phyloP scores from a whole-genome alignment of 2,329 filamentous ascomycete genomes.

The Fusarium sp. region DNA sequence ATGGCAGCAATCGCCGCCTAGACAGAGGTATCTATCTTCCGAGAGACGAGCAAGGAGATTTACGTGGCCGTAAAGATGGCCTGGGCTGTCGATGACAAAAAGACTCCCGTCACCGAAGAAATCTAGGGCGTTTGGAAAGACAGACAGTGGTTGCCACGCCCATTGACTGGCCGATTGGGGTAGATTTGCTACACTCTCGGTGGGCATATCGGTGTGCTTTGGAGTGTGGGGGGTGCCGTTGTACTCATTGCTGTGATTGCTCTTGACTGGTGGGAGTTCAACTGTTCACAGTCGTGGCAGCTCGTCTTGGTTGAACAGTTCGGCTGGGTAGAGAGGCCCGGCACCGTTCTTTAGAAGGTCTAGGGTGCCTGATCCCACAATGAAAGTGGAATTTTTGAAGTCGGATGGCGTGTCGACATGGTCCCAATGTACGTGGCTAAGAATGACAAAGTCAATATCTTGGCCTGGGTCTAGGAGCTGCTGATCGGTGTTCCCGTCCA shows the following conservation, averaged over 20 bases:
- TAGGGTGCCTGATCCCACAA: slow-evolving; percentile 48
- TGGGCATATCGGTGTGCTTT: neutral
- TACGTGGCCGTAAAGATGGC: slow-evolving; percentile 12
- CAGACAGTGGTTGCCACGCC: neutral
- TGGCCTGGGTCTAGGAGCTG: no score
- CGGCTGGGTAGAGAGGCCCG: slow-evolving; percentile 51
- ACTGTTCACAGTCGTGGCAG: no score
- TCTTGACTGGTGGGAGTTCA: no score
- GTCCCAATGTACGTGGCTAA: slow-evolving; percentile 69
- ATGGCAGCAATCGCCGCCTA: slow-evolving; percentile 67
- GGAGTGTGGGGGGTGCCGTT: slow-evolving; percentile 34
- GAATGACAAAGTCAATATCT: slow-evolving; percentile 51
- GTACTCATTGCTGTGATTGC: slow-evolving; percentile 27
- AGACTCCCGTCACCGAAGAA: neutral
- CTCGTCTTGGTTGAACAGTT: slow-evolving; percentile 35
- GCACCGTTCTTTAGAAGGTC: slow-evolving; percentile 49
- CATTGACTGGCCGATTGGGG: neutral
- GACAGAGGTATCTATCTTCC: slow-evolving; percentile 43
- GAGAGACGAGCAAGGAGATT: neutral
- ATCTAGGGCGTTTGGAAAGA: neutral
- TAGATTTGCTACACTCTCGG: neutral
- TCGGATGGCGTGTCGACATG: slow-evolving; percentile 67
- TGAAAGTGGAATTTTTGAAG: slow-evolving; percentile 60
- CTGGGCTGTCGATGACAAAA: slow-evolving; percentile 6
- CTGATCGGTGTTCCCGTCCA: no score